Percentiles rank a stretch among this genome's conserved stretches.
These are phyloP conservation scores for Collybia sp. DNA, from an alignment of 768 basidiomycete species.

Conservation along the genomic window DNA sequence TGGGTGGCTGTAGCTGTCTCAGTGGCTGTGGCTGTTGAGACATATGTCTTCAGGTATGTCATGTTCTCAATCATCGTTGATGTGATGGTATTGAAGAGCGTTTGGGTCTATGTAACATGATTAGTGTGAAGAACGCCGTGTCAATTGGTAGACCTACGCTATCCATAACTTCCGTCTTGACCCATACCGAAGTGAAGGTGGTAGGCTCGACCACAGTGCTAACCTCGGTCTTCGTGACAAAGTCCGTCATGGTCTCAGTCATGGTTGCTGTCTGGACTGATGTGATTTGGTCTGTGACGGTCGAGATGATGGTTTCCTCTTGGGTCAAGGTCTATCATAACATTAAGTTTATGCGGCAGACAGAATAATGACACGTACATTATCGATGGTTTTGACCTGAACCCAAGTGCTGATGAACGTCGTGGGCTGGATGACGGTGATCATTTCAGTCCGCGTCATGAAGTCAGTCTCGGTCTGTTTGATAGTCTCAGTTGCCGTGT, in stretches of 20 bases:
- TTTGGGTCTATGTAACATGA: conserved; percentile 42
- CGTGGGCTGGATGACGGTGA: conserved; percentile 51
- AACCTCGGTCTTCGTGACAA: conserved; percentile 45
- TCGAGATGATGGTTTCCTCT: conserved; percentile 43
- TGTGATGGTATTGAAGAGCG: conserved; percentile 51
- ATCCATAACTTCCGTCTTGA: conserved; percentile 54
- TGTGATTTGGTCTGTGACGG: conserved; percentile 50
- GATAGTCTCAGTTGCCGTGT: conserved; percentile 42
- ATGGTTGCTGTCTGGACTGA: conserved; percentile 49
- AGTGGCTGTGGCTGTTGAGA: conserved; percentile 45
- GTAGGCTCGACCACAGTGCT: conserved; percentile 54
- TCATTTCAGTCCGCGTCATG: conserved; percentile 49
- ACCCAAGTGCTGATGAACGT: conserved; percentile 51
- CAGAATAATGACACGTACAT: conserved; percentile 30
- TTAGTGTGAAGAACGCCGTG: neutral
- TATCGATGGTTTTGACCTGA: conserved; percentile 53
- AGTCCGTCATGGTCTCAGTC: conserved; percentile 51
- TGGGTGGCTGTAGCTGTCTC: conserved; percentile 33
- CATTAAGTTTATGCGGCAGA: conserved; percentile 1
- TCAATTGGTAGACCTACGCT: conserved; percentile 31
- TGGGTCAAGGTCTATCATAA: conserved; percentile 48
- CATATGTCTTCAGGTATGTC: conserved; percentile 47
- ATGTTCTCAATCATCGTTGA: conserved; percentile 43
- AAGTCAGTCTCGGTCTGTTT: conserved; percentile 52
- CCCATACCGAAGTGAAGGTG: conserved; percentile 48